These are phyloP conservation scores for Fusarium zealandicum DNA, from an alignment of 2,329 filamentous ascomycete species.

Conservation along the genomic window DNA sequence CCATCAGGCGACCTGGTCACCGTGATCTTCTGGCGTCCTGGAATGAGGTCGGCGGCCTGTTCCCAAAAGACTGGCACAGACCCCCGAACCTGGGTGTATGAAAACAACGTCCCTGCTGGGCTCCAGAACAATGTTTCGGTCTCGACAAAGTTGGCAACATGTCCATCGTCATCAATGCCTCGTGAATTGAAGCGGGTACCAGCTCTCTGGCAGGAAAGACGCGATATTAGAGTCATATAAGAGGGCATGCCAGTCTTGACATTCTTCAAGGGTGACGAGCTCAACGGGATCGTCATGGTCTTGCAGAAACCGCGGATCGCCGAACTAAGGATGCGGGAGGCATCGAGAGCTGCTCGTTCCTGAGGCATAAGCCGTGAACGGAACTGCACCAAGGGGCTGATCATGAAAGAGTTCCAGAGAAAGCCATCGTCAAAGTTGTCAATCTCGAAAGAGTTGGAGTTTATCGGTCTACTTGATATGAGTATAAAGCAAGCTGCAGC, in stretches of 20 bases:
- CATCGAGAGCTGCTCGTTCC: conserved; percentile 82
- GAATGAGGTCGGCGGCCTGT: conserved; percentile 84
- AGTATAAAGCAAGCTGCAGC: conserved; percentile 4
- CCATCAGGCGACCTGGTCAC: conserved; percentile 89
- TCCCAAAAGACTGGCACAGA: conserved; percentile 99
- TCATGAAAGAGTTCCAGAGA: conserved; percentile 99
- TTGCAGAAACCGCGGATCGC: conserved; percentile 92
- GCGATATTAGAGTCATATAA: conserved; percentile 86
- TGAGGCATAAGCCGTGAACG: conserved; percentile 78
- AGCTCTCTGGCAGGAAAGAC: conserved; percentile 87
- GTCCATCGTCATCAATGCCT: conserved; percentile 95
- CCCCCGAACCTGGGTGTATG: conserved; percentile 90
- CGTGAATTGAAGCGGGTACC: conserved; percentile 97
- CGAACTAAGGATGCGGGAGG: conserved; percentile 86
- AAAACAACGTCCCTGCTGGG: conserved; percentile 80
- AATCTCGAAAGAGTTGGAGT: conserved; percentile 82
- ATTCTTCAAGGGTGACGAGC: conserved; percentile 72
- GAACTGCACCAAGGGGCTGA: conserved; percentile 88
- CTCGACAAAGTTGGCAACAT: conserved; percentile 99
- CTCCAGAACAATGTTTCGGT: conserved; percentile 93
- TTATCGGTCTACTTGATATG: conserved; percentile 65
- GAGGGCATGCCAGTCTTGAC: conserved; percentile 77
- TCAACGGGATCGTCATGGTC: conserved; percentile 83
- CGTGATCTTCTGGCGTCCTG: conserved; percentile 92
- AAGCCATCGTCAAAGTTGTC: conserved; percentile 93